Percentiles rank a stretch among this genome's conserved stretches.
Conservation (phyloP, 768 basidiomycete species). For the Leccinum arenicola region DNA sequence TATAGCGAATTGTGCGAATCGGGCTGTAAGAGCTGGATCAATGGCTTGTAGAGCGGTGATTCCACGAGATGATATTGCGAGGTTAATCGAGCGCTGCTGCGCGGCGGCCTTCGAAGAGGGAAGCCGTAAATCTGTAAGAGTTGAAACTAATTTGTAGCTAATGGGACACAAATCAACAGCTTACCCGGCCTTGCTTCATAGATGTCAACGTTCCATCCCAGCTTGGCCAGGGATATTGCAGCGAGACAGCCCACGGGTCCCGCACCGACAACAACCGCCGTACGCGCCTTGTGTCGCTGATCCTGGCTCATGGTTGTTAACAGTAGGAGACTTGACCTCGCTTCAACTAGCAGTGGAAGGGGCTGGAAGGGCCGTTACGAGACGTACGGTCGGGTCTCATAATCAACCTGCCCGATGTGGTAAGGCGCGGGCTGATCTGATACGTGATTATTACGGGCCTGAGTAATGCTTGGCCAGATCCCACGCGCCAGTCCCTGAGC, state of each 20-base stretch:
- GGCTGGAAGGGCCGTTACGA: not conserved
- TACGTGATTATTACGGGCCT: constrained; percentile 6
- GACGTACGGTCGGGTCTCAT: not conserved
- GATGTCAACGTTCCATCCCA: constrained; percentile 81
- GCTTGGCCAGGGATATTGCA: constrained; percentile 80
- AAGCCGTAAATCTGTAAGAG: constrained; percentile 64
- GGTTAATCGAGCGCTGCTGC: constrained; percentile 89
- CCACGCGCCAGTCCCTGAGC: not conserved
- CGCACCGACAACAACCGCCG: constrained; percentile 75
- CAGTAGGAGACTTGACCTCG: not conserved
- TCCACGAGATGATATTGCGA: constrained; percentile 92
- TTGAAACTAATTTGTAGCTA: constrained; percentile 11
- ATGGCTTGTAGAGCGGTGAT: constrained; percentile 84
- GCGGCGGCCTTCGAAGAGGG: constrained; percentile 61
- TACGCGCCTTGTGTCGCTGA: constrained; percentile 26
- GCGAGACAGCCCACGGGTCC: constrained; percentile 95
- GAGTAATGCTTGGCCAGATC: not conserved
- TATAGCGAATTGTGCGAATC: constrained; percentile 76
- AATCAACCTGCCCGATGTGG: constrained; percentile 8
- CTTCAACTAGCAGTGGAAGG: not conserved
- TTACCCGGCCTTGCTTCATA: constrained; percentile 80
- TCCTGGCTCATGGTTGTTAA: constrained; percentile 14
- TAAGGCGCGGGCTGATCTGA: constrained; percentile 18
- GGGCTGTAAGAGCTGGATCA: constrained; percentile 63
- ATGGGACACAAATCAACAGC: constrained; percentile 13